phyloP scores from a whole-genome alignment of 257 asterid species.

The Solanum bulbocastanum region DNA sequence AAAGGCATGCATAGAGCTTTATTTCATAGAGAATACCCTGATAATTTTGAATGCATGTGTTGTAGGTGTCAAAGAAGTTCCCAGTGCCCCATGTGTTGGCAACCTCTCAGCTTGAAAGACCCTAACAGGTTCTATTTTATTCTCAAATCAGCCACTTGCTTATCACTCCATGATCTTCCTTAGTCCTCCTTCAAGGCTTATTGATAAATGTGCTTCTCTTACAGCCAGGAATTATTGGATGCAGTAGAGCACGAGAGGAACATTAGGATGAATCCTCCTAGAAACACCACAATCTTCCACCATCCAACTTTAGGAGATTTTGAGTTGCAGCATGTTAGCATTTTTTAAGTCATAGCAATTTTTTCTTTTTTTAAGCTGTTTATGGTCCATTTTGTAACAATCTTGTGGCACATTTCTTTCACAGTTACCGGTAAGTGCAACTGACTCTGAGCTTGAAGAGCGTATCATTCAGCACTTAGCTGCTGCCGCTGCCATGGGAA shows the following conservation, averaged over 20 bases:
- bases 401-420: background rate
- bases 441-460: slow-evolving; percentile 84
- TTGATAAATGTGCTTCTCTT: background rate
- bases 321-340: slow-evolving; percentile 88
- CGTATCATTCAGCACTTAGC: slow-evolving; percentile 90
- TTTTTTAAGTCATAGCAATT: background rate
- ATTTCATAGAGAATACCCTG: background rate
- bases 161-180: background rate
- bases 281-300: slow-evolving; percentile 78
- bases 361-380: background rate
- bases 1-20: background rate
- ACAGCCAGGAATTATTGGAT: slow-evolving; percentile 95
- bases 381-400: background rate
- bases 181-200: background rate
- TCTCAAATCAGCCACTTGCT: background rate
- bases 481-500: slow-evolving; percentile 93
- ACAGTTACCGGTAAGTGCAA: slow-evolving; percentile 77
- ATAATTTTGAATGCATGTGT: background rate
- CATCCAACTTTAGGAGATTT: slow-evolving; percentile 96
- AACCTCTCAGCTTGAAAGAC: slow-evolving; percentile 67
- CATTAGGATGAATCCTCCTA: slow-evolving; percentile 73
- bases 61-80: slow-evolving; percentile 90
- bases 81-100: slow-evolving; percentile 98
- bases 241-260: slow-evolving; percentile 88
- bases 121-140: slow-evolving; percentile 48